Evolutionary conservation across 2,329 filamentous ascomycete genomes (phyloP), one percentile per base, ranked within the genome.

Genomic region (Capronia americana): DNA sequence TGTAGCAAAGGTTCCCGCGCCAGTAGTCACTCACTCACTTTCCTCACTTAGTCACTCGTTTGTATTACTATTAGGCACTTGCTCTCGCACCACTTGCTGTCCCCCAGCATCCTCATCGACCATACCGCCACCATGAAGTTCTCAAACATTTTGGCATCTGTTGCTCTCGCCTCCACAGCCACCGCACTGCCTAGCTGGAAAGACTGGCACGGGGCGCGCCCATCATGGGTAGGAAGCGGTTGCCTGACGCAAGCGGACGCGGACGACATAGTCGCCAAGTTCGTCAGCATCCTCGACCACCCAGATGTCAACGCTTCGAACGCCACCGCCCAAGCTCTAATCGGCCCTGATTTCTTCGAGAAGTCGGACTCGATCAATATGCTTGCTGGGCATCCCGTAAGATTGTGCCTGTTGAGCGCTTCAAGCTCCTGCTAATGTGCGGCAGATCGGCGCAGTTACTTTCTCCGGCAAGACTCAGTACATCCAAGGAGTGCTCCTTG

Each of bases 361-460:
- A 70, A 64, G 24, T 64, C 65, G 1, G 70, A 71, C 59, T 70
- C 70, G 1, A 71, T 71, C 66, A 71, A 71, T 55, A 69, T 67
- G 28, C 61, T 70, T 26, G 64, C 65, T 51, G 64, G 61, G 7
- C 53, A 61, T 44, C 68, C 68, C 2, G 69, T 69, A 69, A 20
- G 65, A 61, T 14, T 32, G 24, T 23, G 17, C 23, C 5, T 32
- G 23, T 54, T 10, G 23, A 23, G 41, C n/a, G 4, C n/a, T 14
- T 12, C 51, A n/a, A 17, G 17, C 41, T 48, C 20, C 46, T 14
- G 38, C 48, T 61, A 38, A 61, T 30, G 14, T 6, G 20, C 26
- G 12, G 20, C 23, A 68, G 63, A 38, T 65, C 23, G 63, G 66
- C 54, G 32, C 57, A 24, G 26, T 50, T n/a, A 66, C 59, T 17